Conservation (phyloP, 805 yeast genomes). For the Candida tammaniensis region DNA sequence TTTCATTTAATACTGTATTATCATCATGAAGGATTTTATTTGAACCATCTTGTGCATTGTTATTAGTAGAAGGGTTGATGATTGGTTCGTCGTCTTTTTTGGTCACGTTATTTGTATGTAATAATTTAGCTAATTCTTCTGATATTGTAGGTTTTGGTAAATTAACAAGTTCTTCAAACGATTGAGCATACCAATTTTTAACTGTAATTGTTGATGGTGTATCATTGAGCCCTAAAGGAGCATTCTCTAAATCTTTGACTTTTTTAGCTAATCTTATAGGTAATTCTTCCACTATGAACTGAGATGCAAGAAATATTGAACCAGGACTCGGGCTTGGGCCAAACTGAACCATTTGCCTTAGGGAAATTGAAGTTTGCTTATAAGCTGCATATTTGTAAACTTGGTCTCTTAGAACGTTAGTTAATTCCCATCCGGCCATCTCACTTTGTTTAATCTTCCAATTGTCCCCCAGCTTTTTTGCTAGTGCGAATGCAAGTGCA, state of each 20-base stretch:
- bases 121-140: conserved; percentile 36
- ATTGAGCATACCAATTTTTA: conserved; percentile 86
- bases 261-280: conserved; percentile 85
- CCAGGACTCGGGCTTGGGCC: conserved; percentile 81
- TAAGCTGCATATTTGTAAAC: conserved; percentile 65
- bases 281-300: conserved; percentile 79
- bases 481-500: no score
- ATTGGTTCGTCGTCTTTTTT: background rate
- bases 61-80: background rate
- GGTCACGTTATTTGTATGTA: conserved; percentile 17
- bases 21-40: conserved; percentile 13
- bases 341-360: conserved; percentile 89
- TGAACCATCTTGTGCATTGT: conserved; percentile 15
- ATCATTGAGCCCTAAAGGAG: conserved; percentile 71
- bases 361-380: conserved; percentile 80
- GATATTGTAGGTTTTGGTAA: conserved; percentile 57
- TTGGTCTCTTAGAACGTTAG: conserved; percentile 48
- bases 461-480: conserved; percentile 2
- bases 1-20: conserved; percentile 12
- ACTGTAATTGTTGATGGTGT: conserved; percentile 77
- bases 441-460: conserved; percentile 1
- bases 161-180: conserved; percentile 76
- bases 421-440: conserved; percentile 46
- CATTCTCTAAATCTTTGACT: conserved; percentile 75
- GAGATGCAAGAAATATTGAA: conserved; percentile 75